phyloP scores from a whole-genome alignment of 176 grass and related monocot genomes.

The Musa acuminata region DNA sequence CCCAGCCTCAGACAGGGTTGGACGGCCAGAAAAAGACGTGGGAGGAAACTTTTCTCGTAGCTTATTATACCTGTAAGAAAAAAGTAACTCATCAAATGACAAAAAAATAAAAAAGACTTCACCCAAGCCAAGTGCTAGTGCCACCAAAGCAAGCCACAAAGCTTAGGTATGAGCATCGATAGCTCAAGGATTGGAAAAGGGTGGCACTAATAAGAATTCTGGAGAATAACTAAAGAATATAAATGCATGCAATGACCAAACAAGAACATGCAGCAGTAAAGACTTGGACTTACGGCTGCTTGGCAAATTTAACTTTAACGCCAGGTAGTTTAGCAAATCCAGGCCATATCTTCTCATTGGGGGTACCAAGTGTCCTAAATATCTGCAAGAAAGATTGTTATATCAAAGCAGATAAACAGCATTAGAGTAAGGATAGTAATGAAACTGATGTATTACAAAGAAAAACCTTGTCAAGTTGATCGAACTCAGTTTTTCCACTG shows the following conservation, averaged over 20 bases:
- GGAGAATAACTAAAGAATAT: background rate
- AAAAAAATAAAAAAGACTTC: background rate
- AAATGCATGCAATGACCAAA: background rate
- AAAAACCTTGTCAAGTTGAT: constrained; percentile 75
- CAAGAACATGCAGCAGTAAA: background rate
- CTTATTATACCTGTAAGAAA: constrained; percentile 25
- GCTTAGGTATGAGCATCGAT: background rate
- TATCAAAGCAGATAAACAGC: background rate
- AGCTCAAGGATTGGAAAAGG: background rate
- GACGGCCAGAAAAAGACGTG: constrained; percentile 52
- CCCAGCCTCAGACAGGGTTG: constrained; percentile 71
- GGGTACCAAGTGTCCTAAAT: constrained; percentile 61
- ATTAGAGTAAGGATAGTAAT: background rate
- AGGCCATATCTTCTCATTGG: constrained; percentile 74
- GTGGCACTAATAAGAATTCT: background rate
- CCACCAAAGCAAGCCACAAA: background rate
- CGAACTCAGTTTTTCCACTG: constrained; percentile 56
- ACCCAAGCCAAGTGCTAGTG: background rate
- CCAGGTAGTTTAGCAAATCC: constrained; percentile 65
- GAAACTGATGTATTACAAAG: background rate
- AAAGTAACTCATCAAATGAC: background rate
- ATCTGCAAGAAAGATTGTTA: constrained; percentile 49
- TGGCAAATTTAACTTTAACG: constrained; percentile 45
- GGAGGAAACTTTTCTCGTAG: constrained; percentile 76
- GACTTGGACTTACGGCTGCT: constrained; percentile 56